Evolutionary conservation across 1,284 basidiomycete genomes (phyloP).

Genomic region (Sporisorium reilianum): DNA sequence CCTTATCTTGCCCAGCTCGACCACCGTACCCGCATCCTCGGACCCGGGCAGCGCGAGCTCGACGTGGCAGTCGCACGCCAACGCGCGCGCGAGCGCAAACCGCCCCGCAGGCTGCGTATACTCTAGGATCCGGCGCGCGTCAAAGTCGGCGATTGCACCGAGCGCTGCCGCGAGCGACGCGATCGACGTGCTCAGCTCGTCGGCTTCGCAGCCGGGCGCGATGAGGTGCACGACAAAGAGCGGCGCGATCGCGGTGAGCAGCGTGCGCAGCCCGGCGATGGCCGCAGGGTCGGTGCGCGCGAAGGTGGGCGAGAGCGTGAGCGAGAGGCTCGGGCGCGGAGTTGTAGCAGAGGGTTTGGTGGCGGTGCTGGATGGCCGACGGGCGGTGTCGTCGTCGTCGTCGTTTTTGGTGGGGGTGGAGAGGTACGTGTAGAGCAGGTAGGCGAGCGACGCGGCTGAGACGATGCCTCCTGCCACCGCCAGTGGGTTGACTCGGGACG

Average conservation of each 20-base stretch:
- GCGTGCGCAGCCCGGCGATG: conserved; percentile 18
- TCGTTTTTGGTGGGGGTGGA: conserved; percentile 15
- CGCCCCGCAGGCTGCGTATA: conserved; percentile 32
- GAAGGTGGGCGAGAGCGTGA: conserved; percentile 37
- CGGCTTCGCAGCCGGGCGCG: conserved; percentile 13
- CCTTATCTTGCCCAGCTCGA: conserved; percentile 31
- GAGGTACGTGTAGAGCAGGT: conserved; percentile 43
- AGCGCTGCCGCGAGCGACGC: not conserved
- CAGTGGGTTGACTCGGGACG: conserved; percentile 16
- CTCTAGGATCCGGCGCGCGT: conserved; percentile 30
- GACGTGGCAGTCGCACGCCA: conserved; percentile 48
- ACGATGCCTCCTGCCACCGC: conserved; percentile 39
- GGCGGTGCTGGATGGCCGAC: conserved; percentile 2
- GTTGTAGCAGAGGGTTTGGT: not conserved
- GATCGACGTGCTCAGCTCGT: conserved; percentile 27
- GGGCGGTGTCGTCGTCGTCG: conserved; percentile 31
- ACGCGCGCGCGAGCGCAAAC: conserved; percentile 36
- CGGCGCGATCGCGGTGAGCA: conserved; percentile 21
- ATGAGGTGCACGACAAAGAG: conserved; percentile 44
- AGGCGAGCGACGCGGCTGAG: conserved; percentile 35
- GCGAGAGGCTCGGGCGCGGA: conserved; percentile 22
- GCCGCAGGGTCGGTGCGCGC: not conserved
- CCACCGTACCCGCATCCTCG: conserved; percentile 9
- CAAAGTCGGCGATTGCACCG: conserved; percentile 20
- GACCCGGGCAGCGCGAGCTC: conserved; percentile 15